A percentile compares a stretch with the other conserved stretches of the same genome.
phyloP scores from a whole-genome alignment of 805 yeast genomes.

The Saturnispora silvae region DNA sequence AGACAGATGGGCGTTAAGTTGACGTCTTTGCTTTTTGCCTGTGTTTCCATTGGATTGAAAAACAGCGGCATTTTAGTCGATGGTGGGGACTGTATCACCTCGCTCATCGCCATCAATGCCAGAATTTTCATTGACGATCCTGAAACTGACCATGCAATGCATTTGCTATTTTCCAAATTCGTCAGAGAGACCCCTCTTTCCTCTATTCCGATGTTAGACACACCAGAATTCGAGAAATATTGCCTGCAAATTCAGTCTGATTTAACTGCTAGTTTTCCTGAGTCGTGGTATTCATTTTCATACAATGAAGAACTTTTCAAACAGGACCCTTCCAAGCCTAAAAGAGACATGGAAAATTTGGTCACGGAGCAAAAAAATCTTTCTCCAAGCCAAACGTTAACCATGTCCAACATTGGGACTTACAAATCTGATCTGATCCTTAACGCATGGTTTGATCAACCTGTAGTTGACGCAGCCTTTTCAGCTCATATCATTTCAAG shows the following conservation, averaged over 20 bases:
- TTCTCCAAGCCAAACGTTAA: slow-evolving; percentile 5
- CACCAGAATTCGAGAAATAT: background rate
- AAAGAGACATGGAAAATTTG: slow-evolving; percentile 1
- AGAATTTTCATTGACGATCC: slow-evolving; percentile 1
- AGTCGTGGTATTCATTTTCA: slow-evolving; percentile 4
- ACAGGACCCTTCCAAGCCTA: background rate
- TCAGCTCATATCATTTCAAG: slow-evolving; percentile 6
- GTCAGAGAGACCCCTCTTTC: background rate
- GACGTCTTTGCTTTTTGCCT: slow-evolving; percentile 6
- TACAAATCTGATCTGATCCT: background rate
- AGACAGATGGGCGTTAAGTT: slow-evolving; percentile 5
- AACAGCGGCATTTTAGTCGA: background rate
- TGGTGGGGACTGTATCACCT: background rate
- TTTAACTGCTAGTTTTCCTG: background rate
- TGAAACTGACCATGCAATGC: slow-evolving; percentile 3
- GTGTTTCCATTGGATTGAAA: slow-evolving; percentile 5
- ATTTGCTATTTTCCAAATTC: slow-evolving; percentile 8
- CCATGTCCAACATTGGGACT: slow-evolving; percentile 10
- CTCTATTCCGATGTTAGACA: background rate
- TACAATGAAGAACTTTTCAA: slow-evolving; percentile 1
- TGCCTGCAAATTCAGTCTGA: slow-evolving; percentile 4
- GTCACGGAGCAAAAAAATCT: slow-evolving; percentile 1
- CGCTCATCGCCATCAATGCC: slow-evolving; percentile 9
- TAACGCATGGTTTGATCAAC: slow-evolving; percentile 10
- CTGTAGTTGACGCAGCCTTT: slow-evolving; percentile 10